Evolutionary conservation across 257 asterid genomes (phyloP), one percentile per base, ranked within the genome.

Genomic region (Nicotiana obtusifolia): DNA sequence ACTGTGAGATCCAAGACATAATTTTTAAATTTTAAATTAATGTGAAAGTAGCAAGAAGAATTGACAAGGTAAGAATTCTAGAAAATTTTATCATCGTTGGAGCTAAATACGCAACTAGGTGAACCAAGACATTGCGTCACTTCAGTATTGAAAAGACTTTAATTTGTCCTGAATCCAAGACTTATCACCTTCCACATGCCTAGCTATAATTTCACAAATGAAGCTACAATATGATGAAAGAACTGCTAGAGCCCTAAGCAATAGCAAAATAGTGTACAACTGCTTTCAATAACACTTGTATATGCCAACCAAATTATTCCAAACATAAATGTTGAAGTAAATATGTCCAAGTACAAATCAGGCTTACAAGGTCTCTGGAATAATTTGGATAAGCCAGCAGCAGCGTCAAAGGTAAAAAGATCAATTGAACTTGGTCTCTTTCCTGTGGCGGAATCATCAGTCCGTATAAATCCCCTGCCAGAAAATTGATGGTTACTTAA

Each of bases 101-200:
- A 73, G 62, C 22, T 24, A 47, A 14, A 20, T 44, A 71, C 13
- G 3, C 35, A 20, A 14, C 60, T 71, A 73, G 60, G 20, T 47
- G 15, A 22, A 24, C 41, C 79, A 47, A 75, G 16, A 11, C 62
- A 75, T 75, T 3, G 24, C 10, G 17, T 75, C 80, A 24, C 80
- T 49, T 49, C 80, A 47, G 62, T 22, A 71, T 8, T 49, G 80
- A 75, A 49, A 71, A 22, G 2, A 44, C 60, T 44, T 44, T 30
- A 3, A 30, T 30, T 10, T 71, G 33, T 71, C 78, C 37, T 71
- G 22, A 71, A 71, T 44, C 78, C 15, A 71, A 71, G 78, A 44
- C 37, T 44, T 71, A 13, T 71, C 14, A 13, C 78, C 59, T 71
- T 71, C 78, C 78, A 71, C 78, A 44, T 41, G 59, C 60, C 78